Percentiles rank a stretch among this genome's conserved stretches.
Evolutionary conservation across 2,329 filamentous ascomycete genomes (phyloP).

Genomic region (Juglanconis sp.): DNA sequence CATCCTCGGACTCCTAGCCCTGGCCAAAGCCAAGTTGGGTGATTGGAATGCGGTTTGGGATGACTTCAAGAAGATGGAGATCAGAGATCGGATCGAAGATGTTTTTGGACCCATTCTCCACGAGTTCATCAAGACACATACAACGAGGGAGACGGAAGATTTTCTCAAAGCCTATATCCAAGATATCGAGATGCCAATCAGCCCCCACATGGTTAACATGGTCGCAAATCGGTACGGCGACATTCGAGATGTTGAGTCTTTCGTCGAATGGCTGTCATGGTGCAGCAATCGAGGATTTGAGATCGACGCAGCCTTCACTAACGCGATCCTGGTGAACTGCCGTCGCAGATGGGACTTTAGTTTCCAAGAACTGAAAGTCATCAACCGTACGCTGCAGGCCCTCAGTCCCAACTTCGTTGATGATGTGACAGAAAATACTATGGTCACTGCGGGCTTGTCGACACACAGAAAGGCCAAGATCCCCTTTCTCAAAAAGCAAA

Average conservation of each 20-base stretch:
- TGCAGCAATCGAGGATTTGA: slow-evolving; percentile 34
- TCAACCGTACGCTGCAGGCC: slow-evolving; percentile 32
- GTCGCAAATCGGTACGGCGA: slow-evolving; percentile 42
- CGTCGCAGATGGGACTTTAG: slow-evolving; percentile 35
- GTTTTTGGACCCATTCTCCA: slow-evolving; percentile 38
- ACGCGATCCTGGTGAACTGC: slow-evolving; percentile 37
- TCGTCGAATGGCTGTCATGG: slow-evolving; percentile 39
- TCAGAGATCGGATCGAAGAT: slow-evolving; percentile 23
- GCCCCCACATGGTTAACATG: slow-evolving; percentile 36
- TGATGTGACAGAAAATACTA: slow-evolving; percentile 33
- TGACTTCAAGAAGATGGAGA: slow-evolving; percentile 29
- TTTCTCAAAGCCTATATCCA: slow-evolving; percentile 36
- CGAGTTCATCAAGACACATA: slow-evolving; percentile 36
- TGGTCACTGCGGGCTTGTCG: slow-evolving; percentile 8
- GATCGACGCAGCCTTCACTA: slow-evolving; percentile 35
- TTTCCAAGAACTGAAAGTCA: slow-evolving; percentile 31
- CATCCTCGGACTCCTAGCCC: slow-evolving; percentile 35
- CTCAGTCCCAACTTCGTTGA: slow-evolving; percentile 33
- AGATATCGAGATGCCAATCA: slow-evolving; percentile 33
- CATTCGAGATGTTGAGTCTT: slow-evolving; percentile 34
- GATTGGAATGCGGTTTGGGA: slow-evolving; percentile 39
- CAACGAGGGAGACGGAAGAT: slow-evolving; percentile 36
- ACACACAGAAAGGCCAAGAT: slow-evolving; percentile 1
- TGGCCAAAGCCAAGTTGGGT: slow-evolving; percentile 34
- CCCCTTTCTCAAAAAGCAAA: slow-evolving; percentile 3